These are phyloP conservation scores for Erythrobasidium hasegawianum DNA, from an alignment of 1,284 basidiomycete genomes.

Conservation along the genomic window DNA sequence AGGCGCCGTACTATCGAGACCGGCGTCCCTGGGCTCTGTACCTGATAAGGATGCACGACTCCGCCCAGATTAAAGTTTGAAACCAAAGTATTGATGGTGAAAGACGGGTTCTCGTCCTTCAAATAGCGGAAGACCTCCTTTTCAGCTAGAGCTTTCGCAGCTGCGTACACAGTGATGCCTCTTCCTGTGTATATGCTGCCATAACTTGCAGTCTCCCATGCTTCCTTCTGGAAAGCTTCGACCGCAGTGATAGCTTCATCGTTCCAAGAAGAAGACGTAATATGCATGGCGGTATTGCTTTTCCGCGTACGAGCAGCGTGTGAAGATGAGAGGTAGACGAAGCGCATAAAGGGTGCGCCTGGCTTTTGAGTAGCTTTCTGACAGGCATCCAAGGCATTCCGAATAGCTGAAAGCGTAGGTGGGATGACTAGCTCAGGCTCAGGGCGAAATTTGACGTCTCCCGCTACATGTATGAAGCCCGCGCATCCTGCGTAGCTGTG, in stretches of 20 bases:
- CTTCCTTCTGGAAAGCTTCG: constrained; percentile 10
- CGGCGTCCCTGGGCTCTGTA: too few relatives aligned
- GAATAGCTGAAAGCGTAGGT: constrained; percentile 25
- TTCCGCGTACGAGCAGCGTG: constrained; percentile 8
- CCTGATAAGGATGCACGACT: background rate
- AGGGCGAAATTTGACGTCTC: constrained; percentile 29
- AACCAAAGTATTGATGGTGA: constrained; percentile 9
- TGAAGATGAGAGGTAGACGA: constrained; percentile 36
- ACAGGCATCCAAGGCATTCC: constrained; percentile 23
- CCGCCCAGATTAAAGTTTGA: constrained; percentile 12
- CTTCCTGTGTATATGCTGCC: background rate
- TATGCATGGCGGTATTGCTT: constrained; percentile 8
- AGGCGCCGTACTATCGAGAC: too few relatives aligned
- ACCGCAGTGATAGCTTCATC: constrained; percentile 6
- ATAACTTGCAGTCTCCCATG: background rate
- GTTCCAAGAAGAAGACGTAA: constrained; percentile 23
- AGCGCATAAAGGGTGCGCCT: constrained; percentile 19
- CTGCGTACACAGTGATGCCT: constrained; percentile 32
- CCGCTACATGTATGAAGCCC: constrained; percentile 31
- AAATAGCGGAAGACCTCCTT: constrained; percentile 15
- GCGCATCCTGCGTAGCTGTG: background rate
- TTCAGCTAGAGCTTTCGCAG: constrained; percentile 22
- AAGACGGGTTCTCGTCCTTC: constrained; percentile 13
- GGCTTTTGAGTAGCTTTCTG: constrained; percentile 12
- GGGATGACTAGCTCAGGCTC: constrained; percentile 30